Evolutionary conservation across 805 yeast genomes (phyloP).

Genomic region (Wickerhamiella occidentalis): DNA sequence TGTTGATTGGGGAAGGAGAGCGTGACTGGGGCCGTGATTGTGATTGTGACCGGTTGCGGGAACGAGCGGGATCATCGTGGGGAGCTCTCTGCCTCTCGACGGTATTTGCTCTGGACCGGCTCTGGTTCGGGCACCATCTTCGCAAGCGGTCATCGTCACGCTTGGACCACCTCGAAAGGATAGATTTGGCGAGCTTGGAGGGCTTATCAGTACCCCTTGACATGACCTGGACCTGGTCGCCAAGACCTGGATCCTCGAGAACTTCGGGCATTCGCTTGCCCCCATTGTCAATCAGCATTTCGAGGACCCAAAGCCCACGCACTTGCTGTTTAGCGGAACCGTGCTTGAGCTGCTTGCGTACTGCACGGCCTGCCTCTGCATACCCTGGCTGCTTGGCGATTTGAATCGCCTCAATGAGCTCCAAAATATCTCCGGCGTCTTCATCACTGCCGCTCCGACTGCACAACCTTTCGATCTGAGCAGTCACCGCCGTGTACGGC

Average conservation of each 20-base stretch:
- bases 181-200: constrained; percentile 35
- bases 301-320: constrained; percentile 54
- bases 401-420: constrained; percentile 43
- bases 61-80: neutral
- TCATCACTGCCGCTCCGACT: constrained; percentile 25
- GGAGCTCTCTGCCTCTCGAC: neutral
- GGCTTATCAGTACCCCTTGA: constrained; percentile 26
- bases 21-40: constrained; percentile 9
- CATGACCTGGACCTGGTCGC: constrained; percentile 38
- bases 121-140: neutral
- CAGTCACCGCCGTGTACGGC: constrained; percentile 35
- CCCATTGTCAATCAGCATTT: constrained; percentile 48
- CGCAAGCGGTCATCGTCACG: constrained; percentile 16
- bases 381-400: constrained; percentile 33
- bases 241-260: constrained; percentile 19
- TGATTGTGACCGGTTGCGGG: neutral
- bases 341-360: constrained; percentile 78
- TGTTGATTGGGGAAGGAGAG: constrained; percentile 17
- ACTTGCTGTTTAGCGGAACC: constrained; percentile 56
- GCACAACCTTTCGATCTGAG: constrained; percentile 30
- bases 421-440: constrained; percentile 41
- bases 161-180: constrained; percentile 55
- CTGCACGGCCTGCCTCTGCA: constrained; percentile 79
- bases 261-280: constrained; percentile 18
- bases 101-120: neutral